phyloP scores from a whole-genome alignment of 495 filamentous ascomycete species.

The Hyphodiscus hymeniophilus region DNA sequence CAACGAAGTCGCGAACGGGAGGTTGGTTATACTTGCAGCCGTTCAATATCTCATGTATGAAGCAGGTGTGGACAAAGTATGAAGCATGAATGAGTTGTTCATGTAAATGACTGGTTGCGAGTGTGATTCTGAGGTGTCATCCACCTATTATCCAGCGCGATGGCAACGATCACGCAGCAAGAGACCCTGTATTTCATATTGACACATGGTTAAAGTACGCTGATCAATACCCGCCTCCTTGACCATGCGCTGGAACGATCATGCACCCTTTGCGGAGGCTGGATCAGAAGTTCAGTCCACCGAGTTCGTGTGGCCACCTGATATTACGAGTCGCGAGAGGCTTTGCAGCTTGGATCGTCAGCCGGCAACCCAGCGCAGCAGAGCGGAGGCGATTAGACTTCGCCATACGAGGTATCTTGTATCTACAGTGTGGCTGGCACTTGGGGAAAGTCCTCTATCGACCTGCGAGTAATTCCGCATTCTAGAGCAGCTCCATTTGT shows the following conservation, averaged over 20 bases:
- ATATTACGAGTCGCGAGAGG: conserved; percentile 6
- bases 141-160: conserved; percentile 1
- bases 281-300: background rate
- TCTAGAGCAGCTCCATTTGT: no score
- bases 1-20: conserved; percentile 9
- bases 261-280: conserved; percentile 3
- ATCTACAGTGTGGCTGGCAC: no score
- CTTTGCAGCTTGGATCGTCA: conserved; percentile 3
- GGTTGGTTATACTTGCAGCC: conserved; percentile 18
- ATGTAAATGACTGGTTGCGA: background rate
- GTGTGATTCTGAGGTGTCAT: conserved; percentile 4
- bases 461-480: no score
- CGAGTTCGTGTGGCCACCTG: conserved; percentile 8
- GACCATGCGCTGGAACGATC: conserved; percentile 3
- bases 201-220: conserved; percentile 6
- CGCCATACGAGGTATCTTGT: no score
- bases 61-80: background rate
- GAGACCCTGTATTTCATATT: conserved; percentile 1
- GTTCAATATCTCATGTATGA: conserved; percentile 11
- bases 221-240: conserved; percentile 11
- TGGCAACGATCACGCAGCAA: conserved; percentile 1
- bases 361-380: no score
- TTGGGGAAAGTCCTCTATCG: no score
- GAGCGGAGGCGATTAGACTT: no score
- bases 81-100: background rate